phyloP scores from a whole-genome alignment of 75 land plant genomes.

The Picea sitchensis region DNA sequence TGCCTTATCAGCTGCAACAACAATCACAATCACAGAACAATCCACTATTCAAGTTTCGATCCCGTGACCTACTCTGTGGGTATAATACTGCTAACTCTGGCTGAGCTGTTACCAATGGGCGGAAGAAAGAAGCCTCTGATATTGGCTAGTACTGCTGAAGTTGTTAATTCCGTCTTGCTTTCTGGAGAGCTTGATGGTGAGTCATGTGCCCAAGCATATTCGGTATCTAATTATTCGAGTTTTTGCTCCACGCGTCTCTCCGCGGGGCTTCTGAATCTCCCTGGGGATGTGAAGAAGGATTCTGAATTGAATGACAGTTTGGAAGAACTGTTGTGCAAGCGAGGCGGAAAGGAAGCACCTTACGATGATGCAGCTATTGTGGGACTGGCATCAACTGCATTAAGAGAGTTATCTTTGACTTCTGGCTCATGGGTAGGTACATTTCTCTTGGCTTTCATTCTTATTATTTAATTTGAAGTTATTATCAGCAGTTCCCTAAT shows the following conservation, averaged over 20 bases:
- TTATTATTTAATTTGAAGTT: no score
- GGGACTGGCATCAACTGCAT: background rate
- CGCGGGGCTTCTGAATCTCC: background rate
- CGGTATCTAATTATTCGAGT: background rate
- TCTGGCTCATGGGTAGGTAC: background rate
- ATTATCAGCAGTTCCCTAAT: no score
- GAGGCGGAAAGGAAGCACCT: background rate
- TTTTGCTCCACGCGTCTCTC: background rate
- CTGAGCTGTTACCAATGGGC: background rate
- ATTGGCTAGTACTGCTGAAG: background rate
- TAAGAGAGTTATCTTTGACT: background rate
- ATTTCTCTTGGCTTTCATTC: background rate
- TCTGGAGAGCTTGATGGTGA: background rate
- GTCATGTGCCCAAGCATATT: background rate
- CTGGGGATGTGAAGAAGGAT: background rate
- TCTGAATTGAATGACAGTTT: background rate
- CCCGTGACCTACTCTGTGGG: no score
- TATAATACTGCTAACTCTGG: no score
- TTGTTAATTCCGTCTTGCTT: constrained; percentile 3
- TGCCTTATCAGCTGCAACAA: no score
- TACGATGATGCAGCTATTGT: constrained; percentile 10
- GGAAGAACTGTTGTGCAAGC: background rate
- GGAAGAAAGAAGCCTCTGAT: constrained; percentile 1
- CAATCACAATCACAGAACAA: no score
- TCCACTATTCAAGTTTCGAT: no score